Percentiles rank a stretch among this genome's conserved stretches.
Evolutionary conservation across 2,329 filamentous ascomycete species (phyloP).

Genomic region (Pseudodiploospora longispora): DNA sequence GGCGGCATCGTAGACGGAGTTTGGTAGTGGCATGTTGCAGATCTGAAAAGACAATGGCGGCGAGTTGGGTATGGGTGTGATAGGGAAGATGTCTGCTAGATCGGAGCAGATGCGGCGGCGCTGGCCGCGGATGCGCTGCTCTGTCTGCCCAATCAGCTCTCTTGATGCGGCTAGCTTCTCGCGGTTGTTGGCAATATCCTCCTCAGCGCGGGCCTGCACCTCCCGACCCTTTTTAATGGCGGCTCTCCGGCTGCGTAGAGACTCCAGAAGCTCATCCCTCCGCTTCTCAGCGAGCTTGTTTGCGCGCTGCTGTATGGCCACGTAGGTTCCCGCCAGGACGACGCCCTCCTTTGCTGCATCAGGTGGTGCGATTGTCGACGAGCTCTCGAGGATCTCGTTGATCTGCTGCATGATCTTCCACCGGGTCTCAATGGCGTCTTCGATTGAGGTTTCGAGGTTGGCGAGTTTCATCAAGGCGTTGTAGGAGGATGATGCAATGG

Average conservation of each 20-base stretch:
- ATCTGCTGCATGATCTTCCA: constrained; percentile 72
- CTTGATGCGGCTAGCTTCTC: constrained; percentile 51
- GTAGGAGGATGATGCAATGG: constrained; percentile 66
- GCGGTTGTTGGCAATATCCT: constrained; percentile 53
- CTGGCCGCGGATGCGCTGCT: constrained; percentile 71
- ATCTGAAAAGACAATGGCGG: constrained; percentile 76
- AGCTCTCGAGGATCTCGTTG: constrained; percentile 44
- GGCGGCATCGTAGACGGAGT: constrained; percentile 60
- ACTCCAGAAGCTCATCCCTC: constrained; percentile 59
- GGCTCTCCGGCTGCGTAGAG: constrained; percentile 54
- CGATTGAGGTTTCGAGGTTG: constrained; percentile 83
- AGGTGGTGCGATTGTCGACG: constrained; percentile 31
- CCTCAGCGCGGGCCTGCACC: constrained; percentile 48
- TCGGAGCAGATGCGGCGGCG: constrained; percentile 83
- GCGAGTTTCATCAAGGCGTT: constrained; percentile 80
- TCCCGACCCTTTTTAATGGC: constrained; percentile 59
- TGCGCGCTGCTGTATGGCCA: constrained; percentile 57
- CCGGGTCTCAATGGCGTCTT: constrained; percentile 75
- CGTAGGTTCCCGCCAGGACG: constrained; percentile 41
- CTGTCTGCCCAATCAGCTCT: constrained; percentile 45
- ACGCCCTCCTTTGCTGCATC: constrained; percentile 43
- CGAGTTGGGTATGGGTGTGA: constrained; percentile 51
- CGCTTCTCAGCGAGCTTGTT: constrained; percentile 54
- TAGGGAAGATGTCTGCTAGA: constrained; percentile 69
- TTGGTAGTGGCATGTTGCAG: constrained; percentile 68